Percentiles rank a stretch among this genome's conserved stretches.
Conservation (phyloP, 345 rosid genomes). For the Turnera subulata region DNA sequence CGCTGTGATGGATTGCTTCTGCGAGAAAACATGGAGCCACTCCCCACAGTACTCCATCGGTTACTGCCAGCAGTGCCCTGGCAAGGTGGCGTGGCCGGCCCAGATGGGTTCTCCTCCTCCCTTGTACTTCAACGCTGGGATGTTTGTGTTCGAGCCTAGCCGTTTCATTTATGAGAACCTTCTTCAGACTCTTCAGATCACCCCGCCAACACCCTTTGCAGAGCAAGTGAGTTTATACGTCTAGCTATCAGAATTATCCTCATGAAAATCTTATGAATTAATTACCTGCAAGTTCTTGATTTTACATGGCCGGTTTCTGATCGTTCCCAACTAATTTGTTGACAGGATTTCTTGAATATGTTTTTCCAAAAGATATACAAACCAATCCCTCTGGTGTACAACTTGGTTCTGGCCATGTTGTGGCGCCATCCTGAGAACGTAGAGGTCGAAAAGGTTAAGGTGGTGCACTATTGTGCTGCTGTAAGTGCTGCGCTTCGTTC, state of each 20-base stretch:
- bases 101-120: conserved; percentile 25
- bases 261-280: neutral
- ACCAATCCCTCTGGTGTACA: conserved; percentile 18
- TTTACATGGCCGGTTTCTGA: too few relatives aligned
- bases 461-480: conserved; percentile 21
- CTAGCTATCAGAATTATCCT: too few relatives aligned
- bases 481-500: conserved; percentile 1
- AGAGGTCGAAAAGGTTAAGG: conserved; percentile 13
- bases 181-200: conserved; percentile 12
- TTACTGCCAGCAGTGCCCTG: conserved; percentile 23
- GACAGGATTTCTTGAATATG: conserved; percentile 19
- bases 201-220: conserved; percentile 20
- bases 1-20: conserved; percentile 18
- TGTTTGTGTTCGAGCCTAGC: conserved; percentile 23
- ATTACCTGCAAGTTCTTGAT: neutral
- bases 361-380: conserved; percentile 13
- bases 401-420: conserved; percentile 17
- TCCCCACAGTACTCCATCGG: conserved; percentile 12
- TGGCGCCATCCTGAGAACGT: conserved; percentile 21
- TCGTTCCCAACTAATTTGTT: neutral
- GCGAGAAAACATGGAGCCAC: conserved; percentile 25
- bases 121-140: conserved; percentile 22
- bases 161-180: conserved; percentile 16
- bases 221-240: conserved; percentile 21
- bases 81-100: conserved; percentile 14